These are phyloP conservation scores for Pleurotus tuber-regium DNA, from an alignment of 768 basidiomycete species.

Conservation along the genomic window DNA sequence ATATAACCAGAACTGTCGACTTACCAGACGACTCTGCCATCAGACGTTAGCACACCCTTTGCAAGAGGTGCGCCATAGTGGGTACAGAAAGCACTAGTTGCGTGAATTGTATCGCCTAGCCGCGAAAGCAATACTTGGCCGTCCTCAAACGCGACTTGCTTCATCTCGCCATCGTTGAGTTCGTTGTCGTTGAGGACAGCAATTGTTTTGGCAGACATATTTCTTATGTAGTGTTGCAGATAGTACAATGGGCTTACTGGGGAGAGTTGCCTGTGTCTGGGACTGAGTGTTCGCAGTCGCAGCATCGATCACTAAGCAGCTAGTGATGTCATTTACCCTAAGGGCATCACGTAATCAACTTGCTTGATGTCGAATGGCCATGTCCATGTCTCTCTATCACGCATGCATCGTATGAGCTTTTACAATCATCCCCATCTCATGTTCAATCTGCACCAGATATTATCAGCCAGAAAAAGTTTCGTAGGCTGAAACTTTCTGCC, in stretches of 20 bases:
- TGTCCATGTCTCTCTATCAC: slow-evolving; percentile 33
- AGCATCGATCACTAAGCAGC: slow-evolving; percentile 4
- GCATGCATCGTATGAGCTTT: slow-evolving; percentile 40
- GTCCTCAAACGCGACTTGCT: slow-evolving; percentile 75
- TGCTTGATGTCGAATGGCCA: slow-evolving; percentile 13
- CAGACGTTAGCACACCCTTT: slow-evolving; percentile 77
- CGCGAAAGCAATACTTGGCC: slow-evolving; percentile 79
- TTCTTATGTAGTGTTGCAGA: slow-evolving; percentile 14
- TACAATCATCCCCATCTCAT: background rate
- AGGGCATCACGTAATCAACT: background rate
- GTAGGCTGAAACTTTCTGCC: slow-evolving; percentile 37
- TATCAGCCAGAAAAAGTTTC: slow-evolving; percentile 38
- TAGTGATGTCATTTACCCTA: slow-evolving; percentile 9
- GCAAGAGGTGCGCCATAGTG: slow-evolving; percentile 89
- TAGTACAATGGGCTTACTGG: slow-evolving; percentile 9
- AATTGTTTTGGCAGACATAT: slow-evolving; percentile 49
- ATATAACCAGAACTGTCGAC: too few relatives aligned
- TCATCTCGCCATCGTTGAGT: slow-evolving; percentile 72
- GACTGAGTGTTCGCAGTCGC: background rate
- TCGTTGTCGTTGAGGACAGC: slow-evolving; percentile 58
- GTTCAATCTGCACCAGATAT: slow-evolving; percentile 26
- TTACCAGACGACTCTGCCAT: slow-evolving; percentile 79
- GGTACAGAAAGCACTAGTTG: slow-evolving; percentile 84
- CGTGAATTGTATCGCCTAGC: slow-evolving; percentile 70
- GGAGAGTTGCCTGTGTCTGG: background rate